Percentiles rank a stretch among this genome's conserved stretches.
These are phyloP conservation scores for Peronospora belbahrii DNA, from an alignment of 352 stramenopile species.

Conservation along the genomic window DNA sequence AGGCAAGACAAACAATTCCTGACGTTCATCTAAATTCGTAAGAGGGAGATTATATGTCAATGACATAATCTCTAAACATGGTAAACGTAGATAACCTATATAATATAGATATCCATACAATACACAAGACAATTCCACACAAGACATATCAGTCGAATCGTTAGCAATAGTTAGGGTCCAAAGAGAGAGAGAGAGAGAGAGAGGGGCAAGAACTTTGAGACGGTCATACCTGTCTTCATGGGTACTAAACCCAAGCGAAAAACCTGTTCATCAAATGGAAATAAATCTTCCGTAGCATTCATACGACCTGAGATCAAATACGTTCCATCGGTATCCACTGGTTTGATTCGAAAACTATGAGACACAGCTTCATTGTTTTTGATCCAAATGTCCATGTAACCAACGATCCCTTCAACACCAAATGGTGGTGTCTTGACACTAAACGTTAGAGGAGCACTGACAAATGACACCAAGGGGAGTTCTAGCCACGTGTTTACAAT, in stretches of 20 bases:
- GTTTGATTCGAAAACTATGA: conserved; percentile 64
- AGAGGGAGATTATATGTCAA: conserved; percentile 58
- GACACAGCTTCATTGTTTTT: conserved; percentile 70
- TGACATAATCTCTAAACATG: conserved; percentile 70
- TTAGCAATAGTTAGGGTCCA: too few species aligned
- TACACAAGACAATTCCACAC: not conserved
- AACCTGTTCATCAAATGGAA: conserved; percentile 59
- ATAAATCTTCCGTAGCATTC: conserved; percentile 60
- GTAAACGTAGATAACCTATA: conserved; percentile 58
- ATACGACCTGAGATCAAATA: conserved; percentile 78
- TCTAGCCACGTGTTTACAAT: conserved; percentile 61
- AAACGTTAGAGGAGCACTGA: conserved; percentile 57
- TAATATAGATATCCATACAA: conserved; percentile 1
- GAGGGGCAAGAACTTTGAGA: too few species aligned
- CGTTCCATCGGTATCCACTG: conserved; percentile 55
- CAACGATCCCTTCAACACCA: conserved; percentile 55
- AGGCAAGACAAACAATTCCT: conserved; percentile 69
- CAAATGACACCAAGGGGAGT: conserved; percentile 59
- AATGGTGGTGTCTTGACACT: conserved; percentile 59
- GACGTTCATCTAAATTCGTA: conserved; percentile 57
- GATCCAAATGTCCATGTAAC: conserved; percentile 47
- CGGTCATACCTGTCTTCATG: conserved; percentile 70
- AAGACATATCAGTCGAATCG: too few species aligned
- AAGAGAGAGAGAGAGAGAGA: too few species aligned
- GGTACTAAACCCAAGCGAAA: conserved; percentile 63